Evolutionary conservation across 352 stramenopile species (phyloP).

Genomic region (Pythium oligandrum): DNA sequence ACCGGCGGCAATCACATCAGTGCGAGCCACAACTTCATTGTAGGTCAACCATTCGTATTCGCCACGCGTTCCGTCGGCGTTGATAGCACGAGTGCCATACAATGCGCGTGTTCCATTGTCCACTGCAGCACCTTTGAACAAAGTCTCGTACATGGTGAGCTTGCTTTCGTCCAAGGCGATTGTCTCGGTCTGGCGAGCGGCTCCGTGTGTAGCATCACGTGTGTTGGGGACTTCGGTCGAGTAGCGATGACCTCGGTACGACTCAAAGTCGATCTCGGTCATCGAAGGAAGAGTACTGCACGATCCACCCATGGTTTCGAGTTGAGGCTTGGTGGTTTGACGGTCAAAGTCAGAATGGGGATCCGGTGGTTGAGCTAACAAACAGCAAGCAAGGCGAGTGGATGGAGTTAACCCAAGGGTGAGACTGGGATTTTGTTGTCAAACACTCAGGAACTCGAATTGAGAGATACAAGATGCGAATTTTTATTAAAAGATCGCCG

Average conservation of each 20-base stretch:
- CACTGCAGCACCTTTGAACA: conserved; percentile 23
- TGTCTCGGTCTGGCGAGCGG: conserved; percentile 25
- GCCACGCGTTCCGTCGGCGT: conserved; percentile 18
- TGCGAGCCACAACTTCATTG: conserved; percentile 22
- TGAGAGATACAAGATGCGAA: no score
- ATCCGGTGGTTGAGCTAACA: no score
- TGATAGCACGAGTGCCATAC: conserved; percentile 21
- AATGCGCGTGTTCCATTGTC: conserved; percentile 19
- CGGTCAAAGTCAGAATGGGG: no score
- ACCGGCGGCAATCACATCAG: conserved; percentile 22
- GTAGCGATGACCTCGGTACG: conserved; percentile 28
- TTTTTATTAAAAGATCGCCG: no score
- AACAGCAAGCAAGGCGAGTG: no score
- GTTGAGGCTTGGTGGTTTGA: background rate
- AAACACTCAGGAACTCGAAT: conserved; percentile 5
- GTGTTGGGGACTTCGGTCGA: conserved; percentile 28
- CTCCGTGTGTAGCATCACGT: conserved; percentile 24
- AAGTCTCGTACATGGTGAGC: conserved; percentile 46
- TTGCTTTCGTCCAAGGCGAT: conserved; percentile 23
- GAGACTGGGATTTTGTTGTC: no score
- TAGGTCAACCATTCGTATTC: conserved; percentile 40
- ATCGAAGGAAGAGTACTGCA: conserved; percentile 26
- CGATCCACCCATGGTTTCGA: conserved; percentile 23
- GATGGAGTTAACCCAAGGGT: background rate
- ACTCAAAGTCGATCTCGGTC: conserved; percentile 48